Evolutionary conservation across 2,329 filamentous ascomycete species (phyloP).

Genomic region (Verticillium isaacii): DNA sequence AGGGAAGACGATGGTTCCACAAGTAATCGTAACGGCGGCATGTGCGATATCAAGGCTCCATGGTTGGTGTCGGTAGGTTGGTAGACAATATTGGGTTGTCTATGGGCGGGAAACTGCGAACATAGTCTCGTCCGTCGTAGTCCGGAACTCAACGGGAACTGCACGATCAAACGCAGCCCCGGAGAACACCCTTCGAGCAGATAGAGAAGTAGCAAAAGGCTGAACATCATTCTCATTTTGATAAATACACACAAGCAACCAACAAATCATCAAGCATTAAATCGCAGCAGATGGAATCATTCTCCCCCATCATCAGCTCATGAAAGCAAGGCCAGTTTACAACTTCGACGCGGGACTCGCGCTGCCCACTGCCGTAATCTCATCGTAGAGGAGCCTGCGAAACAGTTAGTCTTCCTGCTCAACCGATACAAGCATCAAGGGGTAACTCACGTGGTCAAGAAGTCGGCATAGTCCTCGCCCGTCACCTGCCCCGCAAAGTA

Average conservation of each 20-base stretch:
- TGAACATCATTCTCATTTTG: constrained; percentile 1
- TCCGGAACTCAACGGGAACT: too few species aligned
- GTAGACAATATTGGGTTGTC: too few species aligned
- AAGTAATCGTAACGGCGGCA: too few species aligned
- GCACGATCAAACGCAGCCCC: too few species aligned
- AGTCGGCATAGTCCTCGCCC: constrained; percentile 96
- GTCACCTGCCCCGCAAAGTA: constrained; percentile 93
- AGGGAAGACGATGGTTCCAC: too few species aligned
- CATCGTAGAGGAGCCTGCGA: constrained; percentile 73
- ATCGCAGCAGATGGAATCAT: neutral
- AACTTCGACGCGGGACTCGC: constrained; percentile 59
- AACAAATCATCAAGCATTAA: neutral
- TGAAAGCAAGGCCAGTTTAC: constrained; percentile 28
- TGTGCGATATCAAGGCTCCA: too few species aligned
- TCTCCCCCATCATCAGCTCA: neutral
- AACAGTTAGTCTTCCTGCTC: constrained; percentile 11
- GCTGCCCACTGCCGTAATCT: constrained; percentile 71
- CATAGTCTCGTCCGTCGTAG: too few species aligned
- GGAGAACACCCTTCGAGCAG: neutral
- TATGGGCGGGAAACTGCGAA: too few species aligned
- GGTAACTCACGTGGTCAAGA: constrained; percentile 70
- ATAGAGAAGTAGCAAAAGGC: neutral
- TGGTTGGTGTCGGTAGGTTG: too few species aligned
- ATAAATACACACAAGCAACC: neutral
- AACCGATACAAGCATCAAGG: neutral